Evolutionary conservation across 306 rosid species (phyloP), one percentile per base, ranked within the genome.

Genomic region (Boehmeria nivea): DNA sequence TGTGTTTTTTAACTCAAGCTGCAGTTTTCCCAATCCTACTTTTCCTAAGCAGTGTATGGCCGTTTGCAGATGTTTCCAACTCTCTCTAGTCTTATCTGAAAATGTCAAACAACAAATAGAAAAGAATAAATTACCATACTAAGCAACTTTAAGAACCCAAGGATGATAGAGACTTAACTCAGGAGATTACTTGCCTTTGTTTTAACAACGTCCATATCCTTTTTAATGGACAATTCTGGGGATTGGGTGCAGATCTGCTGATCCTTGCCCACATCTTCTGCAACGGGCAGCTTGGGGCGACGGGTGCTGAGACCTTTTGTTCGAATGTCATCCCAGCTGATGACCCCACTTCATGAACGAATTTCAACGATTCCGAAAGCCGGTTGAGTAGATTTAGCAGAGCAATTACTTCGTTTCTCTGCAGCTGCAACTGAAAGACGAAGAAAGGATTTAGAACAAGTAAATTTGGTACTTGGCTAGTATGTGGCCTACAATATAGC

Each of bases 361-460:
- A 66, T 66, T 69, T 79, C 54, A 93, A 65, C 0, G 99, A 93
- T 68, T 93, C 94, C 0, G 99, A 85, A 12, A 93, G 91, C 45
- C 99, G 83, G 69, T 79, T 85, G 27, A 93, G 99, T 60, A 87
- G 82, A 79, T 93, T 93, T 68, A 79, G 23, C 69, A 93, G 64
- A 25, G 96, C 99, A 44, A 93, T 93, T 51, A 93, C 95, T 71
- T 93, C 99, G 60, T 93, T 93, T 62, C 96, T 65, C 69, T 93
- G 99, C 69, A 87, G 65, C 82, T 93, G 81, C 73, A 93, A 78
- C 96, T 79, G 84, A 51, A 53, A 25, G 37, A 72, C 4, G 38
- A n/a, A 25, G 6, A 22, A 43, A 28, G 40, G 22, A 37, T 13
- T 25, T n/a, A n/a, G n/a, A n/a, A n/a, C n/a, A n/a, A 53, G 19